Evolutionary conservation across 305 asterid genomes (phyloP), one percentile per base, ranked within the genome.

Genomic region (Rubia balearica): DNA sequence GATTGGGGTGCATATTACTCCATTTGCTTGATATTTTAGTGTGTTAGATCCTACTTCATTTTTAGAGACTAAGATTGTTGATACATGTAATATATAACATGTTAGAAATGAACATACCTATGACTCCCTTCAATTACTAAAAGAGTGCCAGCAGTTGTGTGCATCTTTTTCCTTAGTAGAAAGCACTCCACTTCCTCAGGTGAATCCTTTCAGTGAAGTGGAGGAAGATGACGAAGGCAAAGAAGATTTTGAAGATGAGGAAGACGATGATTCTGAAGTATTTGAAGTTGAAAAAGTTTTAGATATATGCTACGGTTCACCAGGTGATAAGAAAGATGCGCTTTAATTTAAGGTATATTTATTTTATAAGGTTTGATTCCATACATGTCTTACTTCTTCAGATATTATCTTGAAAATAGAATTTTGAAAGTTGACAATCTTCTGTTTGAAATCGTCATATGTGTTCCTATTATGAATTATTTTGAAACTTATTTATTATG

Each of bases 231-330:
- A 0, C 7, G 67, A 19, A n/a, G 30, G 0, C 2, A 67, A 9
- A 45, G 86, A 76, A 33, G 83, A 79, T 6, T 67, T 8, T 2
- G 13, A 21, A 57, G 62, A 9, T 0, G 62, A 22, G 60, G 75
- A 27, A 63, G 63, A 45, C 21, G 48, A 12, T 21, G 53, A 43
- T 62, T 10, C 68, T 62, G 89, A 80, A 78, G 81, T 38, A 17
- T 79, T 72, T 36, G 91, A 73, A 24, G 98, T 86, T 12, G 84
- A 76, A 14, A 87, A 90, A 71, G 81, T 92, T 69, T 74, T 89
- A 40, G 86, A 79, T 14, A 84, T 90, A 49, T 86, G 97, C 73
- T 86, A 83, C 33, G 96, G 97, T 7, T 91, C 90, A 76, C 97
- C 93, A 16, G 78, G 80, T 40, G 73, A 36, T 24, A 85, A 82